A percentile compares a stretch with the other conserved stretches of the same genome.
Evolutionary conservation across 495 filamentous ascomycete species (phyloP).

Genomic region (Pseudevernia furfuracea): DNA sequence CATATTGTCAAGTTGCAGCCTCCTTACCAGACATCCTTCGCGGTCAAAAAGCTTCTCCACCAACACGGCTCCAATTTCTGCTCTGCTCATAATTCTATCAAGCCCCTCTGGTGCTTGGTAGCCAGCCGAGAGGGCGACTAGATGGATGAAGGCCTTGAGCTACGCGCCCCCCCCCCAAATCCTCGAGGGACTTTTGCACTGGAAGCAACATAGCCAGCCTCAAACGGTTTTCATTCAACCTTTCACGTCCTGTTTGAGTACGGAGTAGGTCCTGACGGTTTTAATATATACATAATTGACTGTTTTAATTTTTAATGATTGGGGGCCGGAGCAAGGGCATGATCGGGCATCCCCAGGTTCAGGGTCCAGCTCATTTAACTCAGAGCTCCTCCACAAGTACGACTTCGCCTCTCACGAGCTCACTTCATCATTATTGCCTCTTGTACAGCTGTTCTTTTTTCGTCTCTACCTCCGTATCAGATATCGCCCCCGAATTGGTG

Average conservation of each 20-base stretch:
- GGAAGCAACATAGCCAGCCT: neutral
- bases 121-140: neutral
- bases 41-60: neutral
- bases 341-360: neutral
- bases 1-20: neutral
- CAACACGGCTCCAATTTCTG: neutral
- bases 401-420: neutral
- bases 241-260: neutral
- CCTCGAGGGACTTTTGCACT: neutral
- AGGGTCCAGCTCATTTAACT: conserved; percentile 3
- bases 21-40: neutral
- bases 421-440: neutral
- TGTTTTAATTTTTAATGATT: neutral
- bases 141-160: neutral
- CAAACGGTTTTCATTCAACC: neutral
- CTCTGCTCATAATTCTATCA: neutral
- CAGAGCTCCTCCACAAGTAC: neutral
- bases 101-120: neutral
- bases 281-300: neutral
- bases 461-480: neutral
- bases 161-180: too few relatives aligned
- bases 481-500: neutral
- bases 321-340: neutral
- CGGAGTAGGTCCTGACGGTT: neutral
- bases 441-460: neutral